Percentiles rank a stretch among this genome's conserved stretches.
phyloP scores from a whole-genome alignment of 768 basidiomycete species.

The Collybia nuda region DNA sequence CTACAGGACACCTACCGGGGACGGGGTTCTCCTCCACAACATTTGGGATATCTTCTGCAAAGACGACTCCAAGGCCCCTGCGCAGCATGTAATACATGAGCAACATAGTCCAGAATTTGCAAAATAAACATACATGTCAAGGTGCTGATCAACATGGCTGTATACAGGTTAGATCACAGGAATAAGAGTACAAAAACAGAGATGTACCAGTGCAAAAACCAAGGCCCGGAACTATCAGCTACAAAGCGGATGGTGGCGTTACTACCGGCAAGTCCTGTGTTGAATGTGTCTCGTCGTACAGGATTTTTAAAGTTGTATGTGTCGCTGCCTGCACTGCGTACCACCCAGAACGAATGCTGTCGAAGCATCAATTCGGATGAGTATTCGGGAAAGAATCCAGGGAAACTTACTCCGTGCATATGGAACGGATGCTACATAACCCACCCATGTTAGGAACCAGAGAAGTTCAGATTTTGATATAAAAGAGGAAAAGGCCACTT shows the following conservation, averaged over 20 bases:
- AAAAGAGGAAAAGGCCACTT: constrained; percentile 6
- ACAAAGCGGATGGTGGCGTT: constrained; percentile 52
- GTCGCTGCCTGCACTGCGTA: constrained; percentile 27
- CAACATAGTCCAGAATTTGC: no score
- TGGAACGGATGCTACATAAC: constrained; percentile 28
- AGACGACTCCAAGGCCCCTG: neutral
- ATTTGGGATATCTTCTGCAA: neutral
- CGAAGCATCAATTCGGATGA: neutral
- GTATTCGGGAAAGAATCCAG: neutral
- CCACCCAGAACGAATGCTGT: constrained; percentile 37
- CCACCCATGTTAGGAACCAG: no score
- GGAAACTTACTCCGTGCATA: constrained; percentile 27
- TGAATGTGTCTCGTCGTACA: constrained; percentile 34
- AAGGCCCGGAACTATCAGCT: constrained; percentile 65
- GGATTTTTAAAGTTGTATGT: constrained; percentile 22
- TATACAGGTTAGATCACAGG: neutral
- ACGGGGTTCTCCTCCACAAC: neutral
- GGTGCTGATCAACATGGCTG: constrained; percentile 12
- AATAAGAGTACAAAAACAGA: neutral
- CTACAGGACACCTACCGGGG: neutral
- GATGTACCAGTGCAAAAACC: constrained; percentile 23
- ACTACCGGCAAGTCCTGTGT: constrained; percentile 25
- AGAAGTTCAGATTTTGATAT: no score
- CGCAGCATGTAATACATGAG: neutral
- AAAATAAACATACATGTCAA: constrained; percentile 3